A percentile compares a stretch with the other conserved stretches of the same genome.
phyloP scores from a whole-genome alignment of 768 basidiomycete species.

The Ramaria rubella region DNA sequence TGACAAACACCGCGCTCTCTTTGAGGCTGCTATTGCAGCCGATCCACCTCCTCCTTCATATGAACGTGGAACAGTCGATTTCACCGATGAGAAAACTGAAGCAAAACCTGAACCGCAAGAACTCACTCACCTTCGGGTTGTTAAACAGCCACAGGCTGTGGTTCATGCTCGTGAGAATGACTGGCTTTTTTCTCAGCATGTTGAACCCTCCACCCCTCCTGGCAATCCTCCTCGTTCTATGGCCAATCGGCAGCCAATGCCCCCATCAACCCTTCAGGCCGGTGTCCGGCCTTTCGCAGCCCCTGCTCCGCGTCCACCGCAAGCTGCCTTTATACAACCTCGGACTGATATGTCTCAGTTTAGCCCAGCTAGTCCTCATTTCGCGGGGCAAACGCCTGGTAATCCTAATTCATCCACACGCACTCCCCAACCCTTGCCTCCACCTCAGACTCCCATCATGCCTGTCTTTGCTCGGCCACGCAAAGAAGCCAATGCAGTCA shows the following conservation, averaged over 20 bases:
- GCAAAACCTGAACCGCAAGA: slow-evolving; percentile 11
- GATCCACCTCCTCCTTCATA: slow-evolving; percentile 11
- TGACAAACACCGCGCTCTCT: slow-evolving; percentile 12
- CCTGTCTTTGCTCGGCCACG: slow-evolving; percentile 70
- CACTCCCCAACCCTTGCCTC: slow-evolving; percentile 66
- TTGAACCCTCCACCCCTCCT: neutral
- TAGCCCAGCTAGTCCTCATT: neutral
- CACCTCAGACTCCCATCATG: slow-evolving; percentile 71
- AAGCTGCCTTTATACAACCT: slow-evolving; percentile 12
- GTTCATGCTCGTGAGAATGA: neutral
- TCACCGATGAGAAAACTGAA: slow-evolving; percentile 47
- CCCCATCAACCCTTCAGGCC: slow-evolving; percentile 20
- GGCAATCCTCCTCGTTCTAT: neutral
- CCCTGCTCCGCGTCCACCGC: slow-evolving; percentile 19
- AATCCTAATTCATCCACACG: slow-evolving; percentile 32
- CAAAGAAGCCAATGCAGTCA: slow-evolving; percentile 35
- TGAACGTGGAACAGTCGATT: slow-evolving; percentile 29
- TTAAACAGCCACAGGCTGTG: neutral
- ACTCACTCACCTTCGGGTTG: neutral
- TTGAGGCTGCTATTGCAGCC: slow-evolving; percentile 6
- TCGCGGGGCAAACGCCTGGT: neutral
- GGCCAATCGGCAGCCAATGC: neutral
- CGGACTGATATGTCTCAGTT: neutral
- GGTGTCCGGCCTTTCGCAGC: slow-evolving; percentile 29
- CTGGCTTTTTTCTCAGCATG: neutral